Base-by-base conservation (phyloP, 140 eudicot species). In the Anethum foeniculum region DNA sequence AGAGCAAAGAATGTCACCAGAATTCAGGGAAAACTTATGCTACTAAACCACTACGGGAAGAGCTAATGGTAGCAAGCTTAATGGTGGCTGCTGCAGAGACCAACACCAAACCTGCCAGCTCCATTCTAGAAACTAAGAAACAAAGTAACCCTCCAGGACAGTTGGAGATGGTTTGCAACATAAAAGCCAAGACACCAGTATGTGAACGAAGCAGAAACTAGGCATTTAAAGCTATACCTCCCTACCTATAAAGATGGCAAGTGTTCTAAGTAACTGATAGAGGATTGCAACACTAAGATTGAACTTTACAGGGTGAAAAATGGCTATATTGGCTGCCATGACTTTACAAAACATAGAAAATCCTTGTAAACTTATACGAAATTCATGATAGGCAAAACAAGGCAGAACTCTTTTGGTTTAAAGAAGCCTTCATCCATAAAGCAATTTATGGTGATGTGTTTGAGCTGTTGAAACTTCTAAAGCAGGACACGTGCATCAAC, bases 401-500 rank as follows among this genome's bases (percentile, higher is more conserved):
- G 74, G 39, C 16, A 21, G 43, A 68, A 68, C 14, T 2, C 5
- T 68, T 23, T 68, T 3, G n/a, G 74, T 68, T 4, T 68, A 32
- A 14, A 30, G 73, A 68, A 30, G 23, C 74, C n/a, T 14, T 14
- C n/a, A 14, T 32, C 74, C 2, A 9, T 32, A 4, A 68, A 23
- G 44, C 12, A 68, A 68, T 16, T 68, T 41, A 68, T 32, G 74
- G 44, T 16, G n/a, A 68, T 68, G 39, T 0, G 19, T 68, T 28
- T 14, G n/a, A 68, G 74, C 39, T 68, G 74, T 68, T 68, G 44
- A 68, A 68, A 68, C 74, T 68, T n/a, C 43, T 68, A 68, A 5
- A 15, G 74, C 44, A 68, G n/a, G 39, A 68, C 11, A 6, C 10
- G 13, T 14, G 44, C 74, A 34, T 68, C 44, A 68, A 68, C 41